A percentile compares a stretch with the other conserved stretches of the same genome.
phyloP scores from a whole-genome alignment of 495 filamentous ascomycete species.

The Diplogelasinospora grovesii region DNA sequence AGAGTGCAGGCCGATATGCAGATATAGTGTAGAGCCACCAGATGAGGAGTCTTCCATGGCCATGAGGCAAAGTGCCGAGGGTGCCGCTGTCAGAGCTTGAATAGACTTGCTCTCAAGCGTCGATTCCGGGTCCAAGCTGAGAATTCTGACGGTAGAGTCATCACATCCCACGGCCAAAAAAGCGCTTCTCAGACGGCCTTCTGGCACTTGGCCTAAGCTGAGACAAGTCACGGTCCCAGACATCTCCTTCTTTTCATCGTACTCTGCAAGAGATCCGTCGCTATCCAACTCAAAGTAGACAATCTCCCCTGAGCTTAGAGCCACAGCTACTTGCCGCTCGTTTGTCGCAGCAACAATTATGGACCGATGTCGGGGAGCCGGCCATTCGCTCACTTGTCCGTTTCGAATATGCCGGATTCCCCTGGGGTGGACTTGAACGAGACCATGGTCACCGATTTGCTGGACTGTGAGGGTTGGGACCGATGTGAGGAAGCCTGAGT shows the following conservation, averaged over 20 bases:
- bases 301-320: constrained; percentile 90
- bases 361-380: constrained; percentile 82
- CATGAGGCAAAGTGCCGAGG: constrained; percentile 84
- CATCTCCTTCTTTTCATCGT: constrained; percentile 93
- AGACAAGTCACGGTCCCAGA: constrained; percentile 90
- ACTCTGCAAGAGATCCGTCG: constrained; percentile 85
- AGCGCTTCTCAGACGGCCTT: constrained; percentile 75
- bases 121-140: constrained; percentile 82
- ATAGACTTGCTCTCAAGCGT: constrained; percentile 89
- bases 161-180: constrained; percentile 96
- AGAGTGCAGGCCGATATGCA: constrained; percentile 95
- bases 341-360: constrained; percentile 97
- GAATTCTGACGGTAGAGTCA: constrained; percentile 88
- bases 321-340: constrained; percentile 84
- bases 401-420: constrained; percentile 88
- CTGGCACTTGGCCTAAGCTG: constrained; percentile 87
- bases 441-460: constrained; percentile 84
- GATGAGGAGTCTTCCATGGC: constrained; percentile 83
- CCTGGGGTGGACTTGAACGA: constrained; percentile 91
- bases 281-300: constrained; percentile 96
- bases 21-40: constrained; percentile 71
- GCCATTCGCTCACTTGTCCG: constrained; percentile 87
- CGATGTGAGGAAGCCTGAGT: constrained; percentile 81
- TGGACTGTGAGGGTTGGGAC: constrained; percentile 88
- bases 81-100: constrained; percentile 83